phyloP scores from a whole-genome alignment of 2,329 filamentous ascomycete species.

The Exophiala xenobiotica region DNA sequence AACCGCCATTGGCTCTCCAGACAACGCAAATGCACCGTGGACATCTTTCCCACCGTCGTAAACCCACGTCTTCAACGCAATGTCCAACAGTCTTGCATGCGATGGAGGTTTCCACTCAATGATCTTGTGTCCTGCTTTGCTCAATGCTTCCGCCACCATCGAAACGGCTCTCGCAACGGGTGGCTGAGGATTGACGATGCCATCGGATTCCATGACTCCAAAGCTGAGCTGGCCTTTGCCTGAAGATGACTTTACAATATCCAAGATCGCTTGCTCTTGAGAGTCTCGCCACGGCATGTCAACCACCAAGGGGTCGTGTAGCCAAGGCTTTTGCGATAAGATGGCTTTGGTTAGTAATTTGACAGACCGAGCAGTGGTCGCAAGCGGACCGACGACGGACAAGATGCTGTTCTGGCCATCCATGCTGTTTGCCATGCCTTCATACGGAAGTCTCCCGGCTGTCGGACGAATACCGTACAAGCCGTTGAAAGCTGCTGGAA shows the following conservation, averaged over 20 bases:
- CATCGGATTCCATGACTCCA: constrained; percentile 56
- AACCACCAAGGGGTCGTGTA: constrained; percentile 63
- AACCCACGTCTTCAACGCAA: constrained; percentile 43
- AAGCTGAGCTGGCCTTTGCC: constrained; percentile 49
- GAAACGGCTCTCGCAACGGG: constrained; percentile 57
- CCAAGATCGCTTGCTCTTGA: constrained; percentile 36
- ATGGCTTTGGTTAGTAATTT: constrained; percentile 58
- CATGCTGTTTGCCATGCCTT: constrained; percentile 62
- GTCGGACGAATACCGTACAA: constrained; percentile 58
- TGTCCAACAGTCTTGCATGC: constrained; percentile 43
- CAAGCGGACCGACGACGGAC: constrained; percentile 64
- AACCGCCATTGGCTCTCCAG: constrained; percentile 54
- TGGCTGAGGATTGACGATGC: constrained; percentile 53
- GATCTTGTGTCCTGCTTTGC: constrained; percentile 56
- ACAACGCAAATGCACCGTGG: constrained; percentile 51
- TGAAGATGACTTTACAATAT: constrained; percentile 39
- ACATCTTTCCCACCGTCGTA: constrained; percentile 55
- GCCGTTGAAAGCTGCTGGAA: constrained; percentile 61
- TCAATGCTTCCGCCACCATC: constrained; percentile 51
- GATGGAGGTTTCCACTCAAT: constrained; percentile 59
- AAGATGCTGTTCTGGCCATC: constrained; percentile 64
- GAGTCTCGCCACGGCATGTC: constrained; percentile 65
- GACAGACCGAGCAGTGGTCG: constrained; percentile 55
- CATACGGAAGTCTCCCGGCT: constrained; percentile 53
- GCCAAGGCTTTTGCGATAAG: constrained; percentile 62